Base-by-base conservation (phyloP, 352 stramenopile species). In the Thalassiosira pacifica region DNA sequence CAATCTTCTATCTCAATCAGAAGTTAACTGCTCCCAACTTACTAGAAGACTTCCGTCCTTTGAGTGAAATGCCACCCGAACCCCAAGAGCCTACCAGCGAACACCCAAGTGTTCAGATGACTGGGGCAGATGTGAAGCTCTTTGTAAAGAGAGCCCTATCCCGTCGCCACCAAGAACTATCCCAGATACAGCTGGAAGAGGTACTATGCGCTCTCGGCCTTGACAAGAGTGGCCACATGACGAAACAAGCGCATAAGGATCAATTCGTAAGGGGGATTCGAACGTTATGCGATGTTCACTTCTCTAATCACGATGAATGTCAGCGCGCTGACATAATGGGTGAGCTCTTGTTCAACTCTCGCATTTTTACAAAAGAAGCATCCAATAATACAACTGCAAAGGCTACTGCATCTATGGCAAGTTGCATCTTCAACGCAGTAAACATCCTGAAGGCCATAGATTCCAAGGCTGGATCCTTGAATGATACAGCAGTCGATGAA, bases 181-280 rank as follows among this genome's bases (percentile, higher is more conserved):
- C 10, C 34, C 34, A 42, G 34, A 42, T 10, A 4, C 34, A 42
- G 34, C 34, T n/a, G n/a, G n/a, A n/a, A n/a, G n/a, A n/a, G n/a
- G n/a, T n/a, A n/a, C n/a, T n/a, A n/a, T n/a, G n/a, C 18, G 57
- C 57, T 42, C 57, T 66, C n/a, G 57, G 57, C 1, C 29, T 66
- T 19, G 27, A 66, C 27, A 6, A 37, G 8, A 19, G 18, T 9
- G 57, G 57, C 8, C 24, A 8, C 5, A 26, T 66, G 13, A 31
- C 57, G 19, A 66, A 37, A 42, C 4, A 66, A 66, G 57, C 13
- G 40, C 22, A 24, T 24, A 66, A 66, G 27, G 57, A 66, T 66
- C 3, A 10, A 22, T 66, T 66, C 16, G 57, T 66, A 8, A 66
- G 40, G 22, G 57, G 57, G 8, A 37, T 66, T 16, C 57, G 57